Conservation (phyloP, 257 asterid genomes). For the Nicotiana obtusifolia region DNA sequence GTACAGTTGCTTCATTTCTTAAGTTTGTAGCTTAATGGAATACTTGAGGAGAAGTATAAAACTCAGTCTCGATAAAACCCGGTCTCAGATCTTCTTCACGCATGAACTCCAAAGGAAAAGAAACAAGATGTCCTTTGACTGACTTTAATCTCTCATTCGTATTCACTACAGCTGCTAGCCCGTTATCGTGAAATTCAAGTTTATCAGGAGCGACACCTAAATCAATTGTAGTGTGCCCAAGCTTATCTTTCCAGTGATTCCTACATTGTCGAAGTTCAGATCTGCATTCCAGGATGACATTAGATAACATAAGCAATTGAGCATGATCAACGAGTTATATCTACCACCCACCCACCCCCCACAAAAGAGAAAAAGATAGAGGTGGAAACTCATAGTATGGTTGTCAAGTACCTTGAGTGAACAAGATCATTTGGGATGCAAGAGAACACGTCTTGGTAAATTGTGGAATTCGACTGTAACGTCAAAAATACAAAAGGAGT, state of each 20-base stretch:
- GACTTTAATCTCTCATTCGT: constrained; percentile 46
- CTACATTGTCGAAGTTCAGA: constrained; percentile 68
- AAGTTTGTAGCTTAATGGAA: constrained; percentile 46
- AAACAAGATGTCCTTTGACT: constrained; percentile 67
- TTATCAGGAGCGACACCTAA: constrained; percentile 78
- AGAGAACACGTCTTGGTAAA: constrained; percentile 76
- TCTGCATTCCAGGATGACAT: constrained; percentile 33
- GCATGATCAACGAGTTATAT: neutral
- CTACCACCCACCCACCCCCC: neutral
- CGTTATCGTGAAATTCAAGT: constrained; percentile 39
- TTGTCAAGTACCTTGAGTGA: constrained; percentile 57
- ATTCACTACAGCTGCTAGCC: constrained; percentile 28
- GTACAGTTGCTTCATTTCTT: neutral
- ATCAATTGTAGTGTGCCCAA: constrained; percentile 76
- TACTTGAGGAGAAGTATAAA: constrained; percentile 77
- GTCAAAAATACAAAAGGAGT: neutral
- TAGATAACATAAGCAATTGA: neutral
- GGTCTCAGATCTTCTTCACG: constrained; percentile 86
- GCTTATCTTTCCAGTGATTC: constrained; percentile 71
- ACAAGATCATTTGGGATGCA: constrained; percentile 84
- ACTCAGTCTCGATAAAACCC: constrained; percentile 79
- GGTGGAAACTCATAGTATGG: neutral
- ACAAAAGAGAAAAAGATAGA: neutral
- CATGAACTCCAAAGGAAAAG: constrained; percentile 91
- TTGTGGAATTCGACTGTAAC: constrained; percentile 63